Evolutionary conservation across 2,329 filamentous ascomycete genomes (phyloP), one percentile per base, ranked within the genome.

Genomic region (Graphiopsis chlorocephala): DNA sequence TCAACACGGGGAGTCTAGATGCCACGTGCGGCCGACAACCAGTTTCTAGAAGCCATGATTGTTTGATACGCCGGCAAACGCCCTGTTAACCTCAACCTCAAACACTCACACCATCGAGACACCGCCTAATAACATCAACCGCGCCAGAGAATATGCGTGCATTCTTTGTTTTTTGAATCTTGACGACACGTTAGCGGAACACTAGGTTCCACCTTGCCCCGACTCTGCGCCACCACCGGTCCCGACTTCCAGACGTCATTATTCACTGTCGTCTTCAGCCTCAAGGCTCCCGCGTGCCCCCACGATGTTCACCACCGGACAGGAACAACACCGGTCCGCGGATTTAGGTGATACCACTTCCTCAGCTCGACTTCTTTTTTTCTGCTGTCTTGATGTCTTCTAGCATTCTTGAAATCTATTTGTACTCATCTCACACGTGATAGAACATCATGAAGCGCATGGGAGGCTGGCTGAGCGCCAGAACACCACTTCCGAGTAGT

Each of bases 401-500:
- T 8, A 25, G 14, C 5, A 45, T 20, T 28, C 4, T 17, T 20
- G n/a, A 8, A 11, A 56, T 35, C 14, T 26, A 15, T 26, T 31
- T 20, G 17, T 31, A 12, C 17, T 6, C 31, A 5, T 38, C 17
- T 15, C 20, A 38, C 17, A n/a, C n/a, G 53, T 56, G n/a, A 28
- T 29, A 45, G 15, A 15, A 23, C 59, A 68, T 66, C 20, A 74
- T 74, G 72, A 71, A 70, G 63, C 68, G 71, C 15, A 58, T 79
- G 29, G 75, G 76, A 68, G 77, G 78, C 62, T 80, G 76, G 76
- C 75, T 82, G 25, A 72, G 74, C 52, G 72, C 72, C 29, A 78
- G 75, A 70, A 69, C 69, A 62, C 69, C 64, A 68, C 75, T 59
- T 75, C 78, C 33, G 25, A 59, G 62, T 33, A 64, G 55, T 58